Evolutionary conservation across 495 filamentous ascomycete genomes (phyloP), one percentile per base, ranked within the genome.

Genomic region (Rostrohypoxylon terebratum): DNA sequence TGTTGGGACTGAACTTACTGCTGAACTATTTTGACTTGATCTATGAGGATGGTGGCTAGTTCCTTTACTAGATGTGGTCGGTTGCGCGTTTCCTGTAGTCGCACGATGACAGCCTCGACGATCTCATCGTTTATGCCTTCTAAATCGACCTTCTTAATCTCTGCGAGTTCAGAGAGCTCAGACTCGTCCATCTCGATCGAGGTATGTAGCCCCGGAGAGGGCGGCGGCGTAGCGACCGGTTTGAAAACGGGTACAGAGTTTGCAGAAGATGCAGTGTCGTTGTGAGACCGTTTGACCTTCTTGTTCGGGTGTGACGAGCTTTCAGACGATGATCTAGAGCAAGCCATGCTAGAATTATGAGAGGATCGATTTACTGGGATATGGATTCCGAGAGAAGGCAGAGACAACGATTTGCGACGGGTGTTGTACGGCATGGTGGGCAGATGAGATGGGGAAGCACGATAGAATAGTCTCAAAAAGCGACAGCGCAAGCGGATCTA

Each of bases 101-200:
- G 94, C 63, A 96, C 83, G 65, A 98, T 94, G 47, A 97, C 94
- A 10, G 88, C 94, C 69, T 96, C 90, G 45, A 99, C 94, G 65
- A 99, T 96, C 68, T 97, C 94, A 79, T 99, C 96, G 74, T 92
- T 92, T 80, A 98, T 96, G 55, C 92, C 92, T 69, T 94, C 90
- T 64, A 94, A 87, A 76, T 97, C 93, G 75, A 98, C 91, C 79
- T 78, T 86, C 83, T 70, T 88, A 20, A 76, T 66, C 47, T 72
- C 74, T 76, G 76, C 82, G 75, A 45, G 45, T 9, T 66, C 34
- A 0, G 66, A 51, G 5, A 62, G 65, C 20, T 77, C 77, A 59
- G 72, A 68, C 11, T 84, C 81, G 62, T 81, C 77, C 76, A 77
- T 79, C 74, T 85, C 82, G 62, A 85, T 78, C 1, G 83, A 85